Evolutionary conservation across 176 grass and related monocot genomes (phyloP).

Genomic region (sorghum (Sorghum bicolor)): DNA sequence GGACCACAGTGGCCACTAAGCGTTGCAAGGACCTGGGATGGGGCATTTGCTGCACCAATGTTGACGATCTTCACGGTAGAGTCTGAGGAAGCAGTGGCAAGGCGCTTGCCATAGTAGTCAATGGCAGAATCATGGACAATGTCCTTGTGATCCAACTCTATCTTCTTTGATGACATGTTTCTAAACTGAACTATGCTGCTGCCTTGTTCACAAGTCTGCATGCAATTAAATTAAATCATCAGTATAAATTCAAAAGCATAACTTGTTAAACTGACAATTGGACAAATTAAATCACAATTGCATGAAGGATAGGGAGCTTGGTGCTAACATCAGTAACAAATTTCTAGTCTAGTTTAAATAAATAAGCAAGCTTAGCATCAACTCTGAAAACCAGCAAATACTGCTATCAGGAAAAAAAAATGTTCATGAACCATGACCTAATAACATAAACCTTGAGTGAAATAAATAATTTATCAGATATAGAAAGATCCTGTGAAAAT

Average conservation of each 20-base stretch:
- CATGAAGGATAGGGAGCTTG: background rate
- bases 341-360: background rate
- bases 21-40: slow-evolving; percentile 60
- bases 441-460: background rate
- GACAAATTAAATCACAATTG: background rate
- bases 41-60: slow-evolving; percentile 32
- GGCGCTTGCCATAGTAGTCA: slow-evolving; percentile 83
- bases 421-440: background rate
- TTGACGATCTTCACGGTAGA: slow-evolving; percentile 52
- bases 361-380: background rate
- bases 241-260: background rate
- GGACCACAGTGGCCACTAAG: slow-evolving; percentile 66
- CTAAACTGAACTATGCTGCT: background rate
- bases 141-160: slow-evolving; percentile 77
- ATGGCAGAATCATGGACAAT: slow-evolving; percentile 69
- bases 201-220: slow-evolving; percentile 4
- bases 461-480: background rate
- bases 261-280: background rate
- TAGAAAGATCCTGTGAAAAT: background rate
- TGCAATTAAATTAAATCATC: slow-evolving; percentile 2
- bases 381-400: background rate
- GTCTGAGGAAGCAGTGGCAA: slow-evolving; percentile 74
- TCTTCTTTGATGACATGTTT: slow-evolving; percentile 67
- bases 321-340: background rate
- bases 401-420: background rate